These are phyloP conservation scores for Eimeria praecox DNA, from an alignment of 169 alveolate genomes.

Conservation along the genomic window DNA sequence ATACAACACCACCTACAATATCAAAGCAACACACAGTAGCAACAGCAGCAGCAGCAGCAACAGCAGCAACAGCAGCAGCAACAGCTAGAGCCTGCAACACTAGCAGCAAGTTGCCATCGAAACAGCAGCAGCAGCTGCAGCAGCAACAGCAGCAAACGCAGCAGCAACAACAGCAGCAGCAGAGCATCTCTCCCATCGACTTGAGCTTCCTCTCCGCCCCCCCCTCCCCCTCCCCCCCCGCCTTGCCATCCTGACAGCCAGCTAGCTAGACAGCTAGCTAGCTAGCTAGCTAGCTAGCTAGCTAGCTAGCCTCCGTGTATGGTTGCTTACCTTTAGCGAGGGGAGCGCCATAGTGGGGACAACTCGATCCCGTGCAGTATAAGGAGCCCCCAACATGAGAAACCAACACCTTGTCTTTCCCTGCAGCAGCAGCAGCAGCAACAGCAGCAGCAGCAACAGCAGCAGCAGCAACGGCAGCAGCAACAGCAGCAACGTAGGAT, in stretches of 20 bases:
- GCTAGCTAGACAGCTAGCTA: neutral
- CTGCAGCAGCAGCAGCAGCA: constrained; percentile 67
- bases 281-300: neutral
- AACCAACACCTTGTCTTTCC: constrained; percentile 77
- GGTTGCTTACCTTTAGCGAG: constrained; percentile 82
- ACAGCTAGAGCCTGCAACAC: too few relatives aligned
- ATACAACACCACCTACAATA: neutral
- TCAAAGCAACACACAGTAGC: neutral
- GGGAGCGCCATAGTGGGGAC: constrained; percentile 84
- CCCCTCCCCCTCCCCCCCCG: neutral
- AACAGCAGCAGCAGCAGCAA: constrained; percentile 41
- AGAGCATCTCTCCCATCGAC: neutral
- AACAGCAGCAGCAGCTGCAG: constrained; percentile 36
- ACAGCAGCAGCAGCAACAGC: constrained; percentile 35
- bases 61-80: constrained; percentile 50
- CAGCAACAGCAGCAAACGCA: constrained; percentile 45
- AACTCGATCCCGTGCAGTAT: constrained; percentile 81
- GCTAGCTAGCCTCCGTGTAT: too few relatives aligned
- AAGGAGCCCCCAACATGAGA: constrained; percentile 56
- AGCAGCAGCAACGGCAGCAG: neutral
- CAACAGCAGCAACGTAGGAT: neutral
- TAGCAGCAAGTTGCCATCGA: too few relatives aligned
- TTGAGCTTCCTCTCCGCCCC: neutral
- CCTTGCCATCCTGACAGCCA: neutral
- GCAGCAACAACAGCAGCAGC: constrained; percentile 32